phyloP scores from a whole-genome alignment of 2,329 filamentous ascomycete species.

The Beauveria rudraprayagi region DNA sequence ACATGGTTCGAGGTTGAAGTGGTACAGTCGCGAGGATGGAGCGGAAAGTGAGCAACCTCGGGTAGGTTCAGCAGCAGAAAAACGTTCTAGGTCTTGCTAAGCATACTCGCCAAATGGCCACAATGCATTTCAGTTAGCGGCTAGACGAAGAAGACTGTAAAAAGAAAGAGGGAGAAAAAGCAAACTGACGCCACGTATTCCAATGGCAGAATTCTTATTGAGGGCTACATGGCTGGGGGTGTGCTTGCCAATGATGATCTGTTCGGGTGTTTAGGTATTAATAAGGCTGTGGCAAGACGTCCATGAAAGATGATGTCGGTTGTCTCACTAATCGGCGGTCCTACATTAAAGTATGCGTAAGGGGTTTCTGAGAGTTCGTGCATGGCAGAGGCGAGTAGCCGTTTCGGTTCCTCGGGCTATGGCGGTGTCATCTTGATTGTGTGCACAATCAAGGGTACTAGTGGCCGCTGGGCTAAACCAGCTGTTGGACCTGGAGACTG shows the following conservation, averaged over 20 bases:
- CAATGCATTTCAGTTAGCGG: background rate
- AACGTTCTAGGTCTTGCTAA: background rate
- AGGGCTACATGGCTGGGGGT: background rate
- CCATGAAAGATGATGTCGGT: conserved; percentile 2
- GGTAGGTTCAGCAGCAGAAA: background rate
- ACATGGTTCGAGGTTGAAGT: background rate
- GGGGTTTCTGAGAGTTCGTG: background rate
- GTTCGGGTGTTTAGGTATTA: background rate
- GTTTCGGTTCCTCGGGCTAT: background rate
- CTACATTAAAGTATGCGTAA: background rate
- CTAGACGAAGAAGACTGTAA: no score
- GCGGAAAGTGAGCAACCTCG: background rate
- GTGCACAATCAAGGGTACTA: background rate
- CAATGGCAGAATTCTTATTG: background rate
- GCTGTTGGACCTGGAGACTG: background rate
- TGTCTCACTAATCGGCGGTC: background rate
- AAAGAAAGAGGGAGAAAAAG: no score
- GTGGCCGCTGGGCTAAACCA: background rate
- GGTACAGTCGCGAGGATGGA: background rate
- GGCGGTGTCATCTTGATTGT: background rate
- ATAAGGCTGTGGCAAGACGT: background rate
- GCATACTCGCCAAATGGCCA: background rate
- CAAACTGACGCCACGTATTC: no score
- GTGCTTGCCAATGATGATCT: conserved; percentile 2
- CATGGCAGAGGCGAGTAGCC: background rate